Evolutionary conservation across 441 rosid species (phyloP).

Genomic region (Gossypium schwendimanii): DNA sequence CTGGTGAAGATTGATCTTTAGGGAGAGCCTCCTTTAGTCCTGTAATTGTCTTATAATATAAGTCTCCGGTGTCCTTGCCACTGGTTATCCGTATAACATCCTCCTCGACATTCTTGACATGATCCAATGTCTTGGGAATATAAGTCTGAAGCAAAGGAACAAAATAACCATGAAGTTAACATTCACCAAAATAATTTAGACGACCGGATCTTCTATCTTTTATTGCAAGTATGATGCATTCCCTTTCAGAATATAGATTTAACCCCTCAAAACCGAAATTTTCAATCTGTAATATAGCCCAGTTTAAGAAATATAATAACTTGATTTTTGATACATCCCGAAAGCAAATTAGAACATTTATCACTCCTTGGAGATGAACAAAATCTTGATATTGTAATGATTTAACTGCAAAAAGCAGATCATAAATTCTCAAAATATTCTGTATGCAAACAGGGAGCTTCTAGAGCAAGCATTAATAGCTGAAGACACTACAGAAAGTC

Average conservation of each 20-base stretch:
- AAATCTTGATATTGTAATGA: background rate
- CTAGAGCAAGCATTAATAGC: background rate
- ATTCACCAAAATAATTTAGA: background rate
- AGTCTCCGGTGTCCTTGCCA: constrained; percentile 63
- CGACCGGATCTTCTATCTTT: background rate
- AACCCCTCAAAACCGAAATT: background rate
- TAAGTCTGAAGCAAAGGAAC: constrained; percentile 35
- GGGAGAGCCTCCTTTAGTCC: constrained; percentile 67
- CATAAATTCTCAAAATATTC: background rate
- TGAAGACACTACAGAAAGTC: background rate
- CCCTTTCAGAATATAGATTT: background rate
- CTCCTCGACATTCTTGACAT: constrained; percentile 63
- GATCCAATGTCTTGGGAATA: constrained; percentile 77
- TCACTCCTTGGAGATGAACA: background rate
- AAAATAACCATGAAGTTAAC: background rate
- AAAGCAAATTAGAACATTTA: background rate
- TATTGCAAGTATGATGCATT: background rate
- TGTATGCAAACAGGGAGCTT: background rate
- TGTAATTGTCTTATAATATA: constrained; percentile 66
- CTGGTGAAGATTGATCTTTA: constrained; percentile 17
- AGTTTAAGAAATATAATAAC: background rate
- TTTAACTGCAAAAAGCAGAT: background rate
- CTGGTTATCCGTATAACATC: constrained; percentile 64
- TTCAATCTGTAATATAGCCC: too few relatives aligned
- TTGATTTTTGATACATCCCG: background rate